Evolutionary conservation across 1,284 basidiomycete species (phyloP), one percentile per base, ranked within the genome.

Genomic region (Ustilago bromivora): DNA sequence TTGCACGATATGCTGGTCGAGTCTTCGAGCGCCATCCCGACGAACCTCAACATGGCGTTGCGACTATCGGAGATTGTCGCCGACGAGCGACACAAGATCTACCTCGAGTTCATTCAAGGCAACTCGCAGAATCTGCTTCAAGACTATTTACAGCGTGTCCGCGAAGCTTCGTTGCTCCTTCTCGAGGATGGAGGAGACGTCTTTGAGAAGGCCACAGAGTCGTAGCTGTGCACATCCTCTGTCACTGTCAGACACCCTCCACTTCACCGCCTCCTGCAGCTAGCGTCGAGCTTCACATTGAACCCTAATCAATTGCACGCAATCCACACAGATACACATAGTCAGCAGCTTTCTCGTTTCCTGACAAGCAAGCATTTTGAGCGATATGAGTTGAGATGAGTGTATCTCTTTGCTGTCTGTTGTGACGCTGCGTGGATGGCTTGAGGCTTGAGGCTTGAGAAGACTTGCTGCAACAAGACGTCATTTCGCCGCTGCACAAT

Each of bases 1-100:
- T 88, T 98, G 17, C 96, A 98, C 84, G 88, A 89, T 36, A 88
- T 92, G 65, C 88, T 98, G 13, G 90, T 91, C 71, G 88, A 89
- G 41, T 93, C 94, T 7, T 88, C 91, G 19, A 85, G 88, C 7
- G 87, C 90, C 15, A 88, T 95, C 51, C 91, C 92, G 12, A 88
- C 89, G 63, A 94, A 96, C 82, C 89, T 97, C n/a, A 91, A 92
- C 79, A 89, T 90, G 15, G 92, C 92, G 0, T 87, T 98, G 61
- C 88, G 92, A 40, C 89, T 99, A 3, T 91, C 91, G 15, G 94
- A 93, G 79, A 88, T 94, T 38, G 92, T 99, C 2, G 96, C 95
- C 0, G 94, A 96, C 86, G 94, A 94, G 76, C 90, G 93, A 53
- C 93, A 94, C 86, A 91, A 91, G 81, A 87, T 98, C 32, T 97